These are phyloP conservation scores for Monosporozyma unispora DNA, from an alignment of 805 yeast genomes.

Conservation along the genomic window DNA sequence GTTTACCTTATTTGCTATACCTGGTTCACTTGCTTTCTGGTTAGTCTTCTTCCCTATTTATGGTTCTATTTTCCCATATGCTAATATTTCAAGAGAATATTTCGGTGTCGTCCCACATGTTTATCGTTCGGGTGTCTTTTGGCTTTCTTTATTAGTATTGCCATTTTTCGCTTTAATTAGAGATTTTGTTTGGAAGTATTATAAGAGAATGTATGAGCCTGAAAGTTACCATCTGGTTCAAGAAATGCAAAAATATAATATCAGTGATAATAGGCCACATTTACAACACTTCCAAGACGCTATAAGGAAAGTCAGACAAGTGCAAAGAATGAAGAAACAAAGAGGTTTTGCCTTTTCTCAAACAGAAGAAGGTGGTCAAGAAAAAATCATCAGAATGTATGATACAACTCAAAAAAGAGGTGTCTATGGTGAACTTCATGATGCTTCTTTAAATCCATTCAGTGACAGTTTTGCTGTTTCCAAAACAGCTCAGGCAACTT, in stretches of 20 bases:
- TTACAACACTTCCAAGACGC: conserved; percentile 96
- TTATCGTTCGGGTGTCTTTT: conserved; percentile 69
- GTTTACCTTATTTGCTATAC: conserved; percentile 83
- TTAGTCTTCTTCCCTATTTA: conserved; percentile 78
- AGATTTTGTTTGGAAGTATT: conserved; percentile 91
- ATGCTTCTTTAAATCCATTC: conserved; percentile 31
- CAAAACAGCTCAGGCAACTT: background rate
- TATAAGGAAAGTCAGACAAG: conserved; percentile 94
- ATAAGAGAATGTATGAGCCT: conserved; percentile 84
- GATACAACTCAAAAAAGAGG: conserved; percentile 87
- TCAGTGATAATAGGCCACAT: conserved; percentile 90
- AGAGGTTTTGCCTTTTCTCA: conserved; percentile 98
- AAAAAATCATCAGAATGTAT: conserved; percentile 81
- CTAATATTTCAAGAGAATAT: conserved; percentile 75
- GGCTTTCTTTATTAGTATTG: conserved; percentile 73
- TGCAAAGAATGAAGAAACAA: conserved; percentile 94
- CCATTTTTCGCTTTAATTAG: conserved; percentile 73
- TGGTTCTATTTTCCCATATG: conserved; percentile 74
- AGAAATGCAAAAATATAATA: conserved; percentile 90
- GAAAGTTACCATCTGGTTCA: conserved; percentile 92
- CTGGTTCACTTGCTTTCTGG: conserved; percentile 88
- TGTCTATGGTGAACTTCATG: conserved; percentile 52
- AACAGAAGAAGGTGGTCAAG: conserved; percentile 84
- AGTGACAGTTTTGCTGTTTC: conserved; percentile 9
- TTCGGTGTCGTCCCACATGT: conserved; percentile 68